Evolutionary conservation across 352 stramenopile species (phyloP).

Genomic region (Phytophthora gonapodyides): DNA sequence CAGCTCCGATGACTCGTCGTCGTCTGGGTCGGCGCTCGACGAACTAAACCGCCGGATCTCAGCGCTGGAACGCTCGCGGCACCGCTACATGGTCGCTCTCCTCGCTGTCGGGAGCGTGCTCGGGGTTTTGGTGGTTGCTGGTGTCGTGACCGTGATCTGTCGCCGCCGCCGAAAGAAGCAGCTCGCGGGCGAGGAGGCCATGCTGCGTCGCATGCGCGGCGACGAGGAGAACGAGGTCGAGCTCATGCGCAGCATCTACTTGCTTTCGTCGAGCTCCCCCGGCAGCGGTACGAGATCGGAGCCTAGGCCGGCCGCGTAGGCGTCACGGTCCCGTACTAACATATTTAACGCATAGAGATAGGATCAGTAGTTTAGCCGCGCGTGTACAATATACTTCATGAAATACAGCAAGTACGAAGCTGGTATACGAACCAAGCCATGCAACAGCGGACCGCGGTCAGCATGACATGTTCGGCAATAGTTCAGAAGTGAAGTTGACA

Average conservation of each 20-base stretch:
- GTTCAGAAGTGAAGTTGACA: conserved; percentile 32
- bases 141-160: conserved; percentile 14
- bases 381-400: conserved; percentile 3
- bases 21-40: conserved; percentile 23
- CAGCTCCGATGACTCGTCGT: conserved; percentile 12
- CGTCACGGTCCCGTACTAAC: conserved; percentile 7
- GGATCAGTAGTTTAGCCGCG: neutral
- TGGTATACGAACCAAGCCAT: too few species aligned
- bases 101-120: conserved; percentile 36
- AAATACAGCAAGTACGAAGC: too few species aligned
- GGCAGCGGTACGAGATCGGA: conserved; percentile 13
- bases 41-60: conserved; percentile 25
- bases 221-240: conserved; percentile 48
- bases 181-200: conserved; percentile 36
- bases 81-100: conserved; percentile 39
- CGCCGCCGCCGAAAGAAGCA: conserved; percentile 28
- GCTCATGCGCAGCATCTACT: conserved; percentile 46
- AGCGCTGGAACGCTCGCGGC: conserved; percentile 26
- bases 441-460: too few species aligned
- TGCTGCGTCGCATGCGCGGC: conserved; percentile 47
- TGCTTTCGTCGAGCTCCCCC: conserved; percentile 41
- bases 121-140: conserved; percentile 13
- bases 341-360: conserved; percentile 35
- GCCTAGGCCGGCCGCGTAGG: neutral
- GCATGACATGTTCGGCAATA: neutral